These are phyloP conservation scores for Guyanaporus albipodus DNA, from an alignment of 768 basidiomycete species.

Conservation along the genomic window DNA sequence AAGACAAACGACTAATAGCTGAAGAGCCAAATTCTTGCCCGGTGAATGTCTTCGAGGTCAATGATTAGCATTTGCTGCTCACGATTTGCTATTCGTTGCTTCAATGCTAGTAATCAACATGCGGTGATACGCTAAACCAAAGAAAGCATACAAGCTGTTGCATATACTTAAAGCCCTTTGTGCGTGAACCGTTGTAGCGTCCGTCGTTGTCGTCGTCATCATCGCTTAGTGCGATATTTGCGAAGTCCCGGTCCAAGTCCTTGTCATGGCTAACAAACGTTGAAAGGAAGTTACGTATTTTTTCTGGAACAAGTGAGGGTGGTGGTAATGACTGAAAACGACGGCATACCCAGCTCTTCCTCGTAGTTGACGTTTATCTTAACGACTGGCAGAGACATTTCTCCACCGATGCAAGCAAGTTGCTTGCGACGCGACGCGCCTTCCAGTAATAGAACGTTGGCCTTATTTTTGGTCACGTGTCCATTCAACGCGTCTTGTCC, in stretches of 20 bases:
- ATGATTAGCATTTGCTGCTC: constrained; percentile 87
- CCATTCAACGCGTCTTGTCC: background rate
- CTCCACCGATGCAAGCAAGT: constrained; percentile 20
- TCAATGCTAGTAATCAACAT: constrained; percentile 15
- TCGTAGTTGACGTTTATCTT: constrained; percentile 64
- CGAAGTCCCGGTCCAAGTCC: constrained; percentile 64
- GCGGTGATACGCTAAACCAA: constrained; percentile 14
- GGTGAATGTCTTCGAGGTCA: constrained; percentile 82
- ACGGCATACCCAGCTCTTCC: constrained; percentile 58
- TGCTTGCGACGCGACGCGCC: too few species aligned
- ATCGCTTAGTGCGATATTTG: constrained; percentile 65
- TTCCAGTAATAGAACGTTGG: too few species aligned
- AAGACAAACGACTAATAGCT: constrained; percentile 1
- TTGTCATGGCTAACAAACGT: constrained; percentile 62
- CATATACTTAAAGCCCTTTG: constrained; percentile 69
- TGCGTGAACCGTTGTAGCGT: constrained; percentile 33
- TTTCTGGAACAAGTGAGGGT: constrained; percentile 41
- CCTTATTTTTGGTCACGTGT: constrained; percentile 19
- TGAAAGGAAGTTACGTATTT: constrained; percentile 67
- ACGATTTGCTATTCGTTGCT: constrained; percentile 93
- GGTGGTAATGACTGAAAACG: background rate
- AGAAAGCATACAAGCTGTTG: constrained; percentile 64
- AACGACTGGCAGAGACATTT: constrained; percentile 64
- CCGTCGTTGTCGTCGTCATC: constrained; percentile 36
- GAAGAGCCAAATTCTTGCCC: constrained; percentile 41